Evolutionary conservation across 2,329 filamentous ascomycete genomes (phyloP).

Genomic region (Ceratocystis variospora): DNA sequence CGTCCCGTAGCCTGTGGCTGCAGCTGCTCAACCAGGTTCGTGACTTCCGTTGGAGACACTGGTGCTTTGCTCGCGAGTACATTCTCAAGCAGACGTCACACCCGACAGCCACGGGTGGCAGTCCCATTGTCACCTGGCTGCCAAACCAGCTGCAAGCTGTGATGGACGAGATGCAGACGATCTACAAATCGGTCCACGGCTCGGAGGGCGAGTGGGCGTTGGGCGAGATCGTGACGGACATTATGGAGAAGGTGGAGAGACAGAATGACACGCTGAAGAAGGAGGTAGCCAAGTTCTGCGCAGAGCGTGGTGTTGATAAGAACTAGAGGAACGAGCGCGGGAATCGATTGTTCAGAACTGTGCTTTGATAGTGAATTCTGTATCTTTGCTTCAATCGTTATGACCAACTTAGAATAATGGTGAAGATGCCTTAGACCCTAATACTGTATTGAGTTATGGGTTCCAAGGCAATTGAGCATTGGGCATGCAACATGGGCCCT

Average conservation of each 20-base stretch:
- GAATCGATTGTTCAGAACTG: too few relatives aligned
- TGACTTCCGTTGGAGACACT: constrained; percentile 72
- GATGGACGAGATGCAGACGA: constrained; percentile 52
- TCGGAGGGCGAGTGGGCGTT: constrained; percentile 31
- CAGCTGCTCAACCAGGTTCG: constrained; percentile 59
- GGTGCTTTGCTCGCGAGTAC: constrained; percentile 75
- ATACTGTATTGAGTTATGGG: too few relatives aligned
- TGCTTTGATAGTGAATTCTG: too few relatives aligned
- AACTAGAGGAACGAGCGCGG: neutral
- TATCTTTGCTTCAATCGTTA: neutral
- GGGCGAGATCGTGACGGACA: constrained; percentile 36
- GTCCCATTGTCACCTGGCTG: constrained; percentile 71
- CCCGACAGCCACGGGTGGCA: constrained; percentile 66
- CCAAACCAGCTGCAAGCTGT: constrained; percentile 70
- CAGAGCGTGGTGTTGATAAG: constrained; percentile 38
- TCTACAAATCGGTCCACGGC: constrained; percentile 37
- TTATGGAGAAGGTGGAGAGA: constrained; percentile 52
- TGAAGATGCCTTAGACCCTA: too few relatives aligned
- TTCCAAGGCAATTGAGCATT: too few relatives aligned
- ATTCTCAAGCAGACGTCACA: constrained; percentile 66
- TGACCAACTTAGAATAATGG: too few relatives aligned
- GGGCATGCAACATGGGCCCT: too few relatives aligned
- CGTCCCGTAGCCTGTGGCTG: constrained; percentile 48
- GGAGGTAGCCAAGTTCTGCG: constrained; percentile 64
- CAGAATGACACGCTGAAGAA: constrained; percentile 54